Base-by-base conservation (phyloP, 495 filamentous ascomycete genomes). In the Penicillium argentinense region DNA sequence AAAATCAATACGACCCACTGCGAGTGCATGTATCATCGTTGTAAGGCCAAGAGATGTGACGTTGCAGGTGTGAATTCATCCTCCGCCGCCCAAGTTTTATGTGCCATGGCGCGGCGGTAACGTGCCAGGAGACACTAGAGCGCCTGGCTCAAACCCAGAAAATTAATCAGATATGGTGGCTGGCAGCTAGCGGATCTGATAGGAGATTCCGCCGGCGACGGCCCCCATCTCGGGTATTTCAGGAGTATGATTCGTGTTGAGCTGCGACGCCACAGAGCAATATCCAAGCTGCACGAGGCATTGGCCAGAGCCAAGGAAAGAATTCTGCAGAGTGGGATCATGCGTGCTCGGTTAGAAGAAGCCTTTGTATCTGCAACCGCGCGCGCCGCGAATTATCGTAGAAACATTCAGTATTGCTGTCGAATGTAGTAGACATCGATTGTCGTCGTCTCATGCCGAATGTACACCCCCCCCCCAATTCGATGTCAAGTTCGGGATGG, bases 151-250 rank as follows among this genome's bases (percentile, higher is more conserved):
- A 21, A 19, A 36, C 8, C 9, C 17, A 21, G 21, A 19, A 36
- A 19, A 19, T 36, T 36, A 36, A 36, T 36, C 33, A 36, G 33
- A 36, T 36, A 19, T 18, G 8, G 33, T 36, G 33, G 33, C 33
- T 36, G 16, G 21, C 17, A 21, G 0, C n/a, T 5, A 9, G 17
- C 33, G 17, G 33, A 36, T 36, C 33, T 36, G 33, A 36, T 36
- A 36, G 33, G 33, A 36, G 16, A 36, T 36, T 19, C 17, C 14
- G 16, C 21, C 32, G 32, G 17, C 9, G 33, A 36, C 18, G 33
- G 5, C 33, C 17, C 33, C 21, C 17, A 12, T 19, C 17, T 36
- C 16, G 33, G 17, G 11, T 18, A 9, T 36, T 19, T 11, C 7
- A 36, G 9, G 16, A 36, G 11, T 1, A 11, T 8, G 3, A 36